Base-by-base conservation (phyloP, 345 rosid species). In the Ceriops tagal region DNA sequence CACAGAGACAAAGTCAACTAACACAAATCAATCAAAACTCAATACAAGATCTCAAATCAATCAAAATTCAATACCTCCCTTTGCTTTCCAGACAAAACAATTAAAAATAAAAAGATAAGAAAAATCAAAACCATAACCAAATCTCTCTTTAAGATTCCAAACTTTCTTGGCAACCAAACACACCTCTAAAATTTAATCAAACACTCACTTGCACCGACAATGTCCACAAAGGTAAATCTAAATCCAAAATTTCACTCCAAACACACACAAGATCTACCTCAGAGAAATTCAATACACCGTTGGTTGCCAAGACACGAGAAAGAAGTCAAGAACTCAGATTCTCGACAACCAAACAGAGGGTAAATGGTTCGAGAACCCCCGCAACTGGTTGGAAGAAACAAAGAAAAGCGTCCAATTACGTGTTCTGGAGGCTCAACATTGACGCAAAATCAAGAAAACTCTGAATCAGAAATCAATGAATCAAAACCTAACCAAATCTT, bases 41-140 rank as follows among this genome's bases (percentile, higher is more conserved):
- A 60, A 37, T n/a, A 53, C 57, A 62, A 67, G 71, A 67, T 66
- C 72, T 61, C 4, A 39, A 10, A 39, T 10, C 15, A 9, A 39
- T 22, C 20, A 10, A 11, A 53, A 64, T 37, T 34, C 43, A 62
- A 69, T 22, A 52, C 32, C 31, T 53, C 5, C 61, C 15, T n/a
- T n/a, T 11, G 26, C 22, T 46, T n/a, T 39, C 3, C 46, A 39
- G 5, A 39, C 2, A 1, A 11, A 32, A 39, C 46, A 2, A 15
- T 10, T 39, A 9, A 39, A 39, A 39, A 39, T 21, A 53, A 24
- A 13, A 27, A 32, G 34, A 21, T 22, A 20, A 4, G 10, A 32
- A 66, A 28, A 66, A n/a, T 31, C 46, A 52, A 32, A 66, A 53
- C 15, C 3, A 5, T 10, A 39, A 1, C 43, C 46, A 3, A 39